Evolutionary conservation across 2,329 filamentous ascomycete genomes (phyloP).

Genomic region (Magnaporthiopsis rhizophila): DNA sequence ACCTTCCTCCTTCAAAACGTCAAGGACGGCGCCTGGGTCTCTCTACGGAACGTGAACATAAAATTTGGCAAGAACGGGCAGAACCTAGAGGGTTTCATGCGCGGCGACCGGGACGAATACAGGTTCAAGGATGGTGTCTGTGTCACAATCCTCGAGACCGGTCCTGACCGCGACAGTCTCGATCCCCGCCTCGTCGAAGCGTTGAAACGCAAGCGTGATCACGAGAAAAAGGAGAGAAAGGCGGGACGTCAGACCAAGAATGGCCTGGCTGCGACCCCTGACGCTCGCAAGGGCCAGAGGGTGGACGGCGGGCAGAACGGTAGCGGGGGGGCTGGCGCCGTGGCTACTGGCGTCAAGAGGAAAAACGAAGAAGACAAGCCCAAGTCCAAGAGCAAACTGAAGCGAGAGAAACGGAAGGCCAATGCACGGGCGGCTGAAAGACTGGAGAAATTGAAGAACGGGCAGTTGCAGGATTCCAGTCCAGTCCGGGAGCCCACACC

Average conservation of each 20-base stretch:
- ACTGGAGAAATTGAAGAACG: neutral
- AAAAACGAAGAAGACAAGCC: conserved; percentile 5
- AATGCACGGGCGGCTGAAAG: conserved; percentile 9
- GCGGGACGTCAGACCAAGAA: conserved; percentile 23
- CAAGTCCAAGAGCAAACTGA: neutral
- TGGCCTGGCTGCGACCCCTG: conserved; percentile 16
- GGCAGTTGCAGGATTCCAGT: neutral
- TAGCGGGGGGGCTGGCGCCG: neutral
- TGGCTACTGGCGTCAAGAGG: neutral
- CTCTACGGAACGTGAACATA: conserved; percentile 64
- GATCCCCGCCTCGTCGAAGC: conserved; percentile 47
- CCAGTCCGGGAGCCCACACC: too few relatives aligned
- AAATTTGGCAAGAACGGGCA: conserved; percentile 43
- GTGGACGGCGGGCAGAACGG: neutral
- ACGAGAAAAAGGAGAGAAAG: conserved; percentile 41
- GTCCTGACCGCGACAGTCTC: conserved; percentile 31
- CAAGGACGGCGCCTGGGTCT: conserved; percentile 52
- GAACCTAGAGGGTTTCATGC: conserved; percentile 65
- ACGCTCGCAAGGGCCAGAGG: neutral
- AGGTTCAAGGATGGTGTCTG: conserved; percentile 42
- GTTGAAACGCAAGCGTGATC: conserved; percentile 55
- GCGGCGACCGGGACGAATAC: conserved; percentile 55
- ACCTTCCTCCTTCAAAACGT: conserved; percentile 44
- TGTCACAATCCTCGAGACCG: conserved; percentile 41
- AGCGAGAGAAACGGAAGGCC: conserved; percentile 13